These are phyloP conservation scores for Benincasa hispida DNA, from an alignment of 306 rosid species.

Conservation along the genomic window DNA sequence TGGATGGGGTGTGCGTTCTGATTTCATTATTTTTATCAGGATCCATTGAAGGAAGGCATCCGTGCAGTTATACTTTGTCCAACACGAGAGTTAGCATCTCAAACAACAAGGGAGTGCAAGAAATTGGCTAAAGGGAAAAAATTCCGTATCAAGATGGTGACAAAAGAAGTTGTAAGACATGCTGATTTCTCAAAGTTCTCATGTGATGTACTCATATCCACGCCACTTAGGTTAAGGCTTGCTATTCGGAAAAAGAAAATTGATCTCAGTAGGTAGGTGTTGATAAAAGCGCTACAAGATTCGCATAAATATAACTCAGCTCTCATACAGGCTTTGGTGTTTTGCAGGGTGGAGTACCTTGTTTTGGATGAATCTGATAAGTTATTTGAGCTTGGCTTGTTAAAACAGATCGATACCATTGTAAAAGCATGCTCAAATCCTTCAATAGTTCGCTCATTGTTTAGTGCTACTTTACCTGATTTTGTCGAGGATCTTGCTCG, in stretches of 20 bases:
- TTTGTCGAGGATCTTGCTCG: slow-evolving; percentile 87
- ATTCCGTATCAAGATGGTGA: slow-evolving; percentile 55
- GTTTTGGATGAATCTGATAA: slow-evolving; percentile 96
- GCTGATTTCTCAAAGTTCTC: slow-evolving; percentile 55
- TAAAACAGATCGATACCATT: slow-evolving; percentile 72
- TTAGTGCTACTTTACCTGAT: slow-evolving; percentile 96
- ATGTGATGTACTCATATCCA: slow-evolving; percentile 78
- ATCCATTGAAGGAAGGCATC: slow-evolving; percentile 41
- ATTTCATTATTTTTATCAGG: slow-evolving; percentile 22
- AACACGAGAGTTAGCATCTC: slow-evolving; percentile 75
- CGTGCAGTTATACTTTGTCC: slow-evolving; percentile 84
- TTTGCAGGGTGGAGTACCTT: slow-evolving; percentile 73
- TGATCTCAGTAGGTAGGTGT: slow-evolving; percentile 60
- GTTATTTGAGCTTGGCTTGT: slow-evolving; percentile 74
- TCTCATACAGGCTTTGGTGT: slow-evolving; percentile 11
- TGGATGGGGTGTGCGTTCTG: slow-evolving; percentile 14
- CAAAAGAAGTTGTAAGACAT: slow-evolving; percentile 41
- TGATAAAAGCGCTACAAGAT: not conserved
- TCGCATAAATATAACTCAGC: slow-evolving; percentile 12
- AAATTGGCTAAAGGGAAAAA: slow-evolving; percentile 57
- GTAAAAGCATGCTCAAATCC: slow-evolving; percentile 94
- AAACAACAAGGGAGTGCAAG: slow-evolving; percentile 85
- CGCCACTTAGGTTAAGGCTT: slow-evolving; percentile 66
- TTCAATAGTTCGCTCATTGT: slow-evolving; percentile 65
- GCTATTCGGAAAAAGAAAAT: slow-evolving; percentile 52